Percentiles rank a stretch among this genome's conserved stretches.
Conservation (phyloP, 257 asterid genomes). For the Fraxinus pennsylvanica region DNA sequence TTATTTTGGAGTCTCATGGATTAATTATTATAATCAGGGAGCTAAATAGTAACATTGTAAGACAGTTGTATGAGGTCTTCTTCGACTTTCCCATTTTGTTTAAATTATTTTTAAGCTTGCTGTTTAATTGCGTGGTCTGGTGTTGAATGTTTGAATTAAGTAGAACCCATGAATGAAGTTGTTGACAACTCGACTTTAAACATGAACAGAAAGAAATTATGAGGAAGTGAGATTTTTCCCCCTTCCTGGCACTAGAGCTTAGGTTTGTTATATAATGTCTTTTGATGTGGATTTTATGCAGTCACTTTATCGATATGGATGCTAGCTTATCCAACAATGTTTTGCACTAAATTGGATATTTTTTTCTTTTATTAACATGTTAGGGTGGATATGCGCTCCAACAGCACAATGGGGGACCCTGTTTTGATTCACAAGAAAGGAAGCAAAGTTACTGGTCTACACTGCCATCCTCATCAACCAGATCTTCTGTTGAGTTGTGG, state of each 20-base stretch:
- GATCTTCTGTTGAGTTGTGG: conserved; percentile 91
- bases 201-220: background rate
- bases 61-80: background rate
- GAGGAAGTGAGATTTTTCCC: background rate
- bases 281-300: background rate
- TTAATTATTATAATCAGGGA: background rate
- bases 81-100: background rate
- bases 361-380: conserved; percentile 23
- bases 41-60: background rate
- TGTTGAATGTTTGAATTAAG: background rate
- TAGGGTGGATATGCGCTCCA: conserved; percentile 80
- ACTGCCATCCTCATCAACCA: conserved; percentile 96
- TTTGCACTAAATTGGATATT: background rate
- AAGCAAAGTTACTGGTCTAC: conserved; percentile 91
- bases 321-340: background rate
- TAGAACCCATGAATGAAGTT: background rate
- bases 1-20: background rate
- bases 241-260: background rate
- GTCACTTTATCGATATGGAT: background rate
- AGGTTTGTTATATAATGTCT: background rate
- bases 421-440: conserved; percentile 88
- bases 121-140: background rate
- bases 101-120: background rate
- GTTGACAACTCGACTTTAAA: background rate
- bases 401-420: conserved; percentile 55